Conservation (phyloP, 2,329 filamentous ascomycete genomes). For the Nigrospora oryzae region DNA sequence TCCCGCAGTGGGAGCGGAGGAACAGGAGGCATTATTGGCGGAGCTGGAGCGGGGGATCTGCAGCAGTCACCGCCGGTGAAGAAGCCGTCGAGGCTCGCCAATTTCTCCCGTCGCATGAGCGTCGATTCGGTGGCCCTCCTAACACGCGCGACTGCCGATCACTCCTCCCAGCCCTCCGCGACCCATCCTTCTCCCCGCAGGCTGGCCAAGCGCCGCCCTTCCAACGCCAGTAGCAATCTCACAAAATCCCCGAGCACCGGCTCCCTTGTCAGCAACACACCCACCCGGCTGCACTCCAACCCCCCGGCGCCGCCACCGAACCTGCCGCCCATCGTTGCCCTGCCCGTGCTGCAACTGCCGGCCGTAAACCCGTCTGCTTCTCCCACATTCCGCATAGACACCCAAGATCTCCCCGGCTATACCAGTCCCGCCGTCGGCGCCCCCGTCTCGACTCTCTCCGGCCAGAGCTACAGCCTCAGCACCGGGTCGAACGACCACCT, state of each 20-base stretch:
- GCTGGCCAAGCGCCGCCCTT: conserved; percentile 16
- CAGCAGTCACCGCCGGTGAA: conserved; percentile 13
- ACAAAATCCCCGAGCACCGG: conserved; percentile 9
- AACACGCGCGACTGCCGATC: conserved; percentile 7
- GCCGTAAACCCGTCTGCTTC: neutral
- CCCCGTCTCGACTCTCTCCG: conserved; percentile 12
- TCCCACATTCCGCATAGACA: neutral
- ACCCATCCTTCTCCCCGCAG: conserved; percentile 13
- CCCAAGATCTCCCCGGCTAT: conserved; percentile 8
- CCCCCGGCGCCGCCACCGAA: conserved; percentile 23
- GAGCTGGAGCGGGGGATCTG: conserved; percentile 3
- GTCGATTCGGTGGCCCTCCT: conserved; percentile 29
- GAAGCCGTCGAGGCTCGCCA: conserved; percentile 14
- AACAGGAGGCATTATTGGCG: neutral
- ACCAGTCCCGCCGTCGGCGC: conserved; percentile 11
- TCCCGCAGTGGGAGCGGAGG: conserved; percentile 19
- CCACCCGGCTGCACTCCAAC: conserved; percentile 9
- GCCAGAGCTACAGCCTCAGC: conserved; percentile 5
- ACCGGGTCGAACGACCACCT: conserved; percentile 13
- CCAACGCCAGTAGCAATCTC: conserved; percentile 14
- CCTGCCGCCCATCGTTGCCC: conserved; percentile 30
- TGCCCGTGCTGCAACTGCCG: conserved; percentile 27
- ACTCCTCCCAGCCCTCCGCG: conserved; percentile 6
- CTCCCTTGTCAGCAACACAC: conserved; percentile 2
- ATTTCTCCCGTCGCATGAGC: conserved; percentile 33